Evolutionary conservation across 139 green algal genomes (phyloP).

Genomic region (Bryopsis sp.): DNA sequence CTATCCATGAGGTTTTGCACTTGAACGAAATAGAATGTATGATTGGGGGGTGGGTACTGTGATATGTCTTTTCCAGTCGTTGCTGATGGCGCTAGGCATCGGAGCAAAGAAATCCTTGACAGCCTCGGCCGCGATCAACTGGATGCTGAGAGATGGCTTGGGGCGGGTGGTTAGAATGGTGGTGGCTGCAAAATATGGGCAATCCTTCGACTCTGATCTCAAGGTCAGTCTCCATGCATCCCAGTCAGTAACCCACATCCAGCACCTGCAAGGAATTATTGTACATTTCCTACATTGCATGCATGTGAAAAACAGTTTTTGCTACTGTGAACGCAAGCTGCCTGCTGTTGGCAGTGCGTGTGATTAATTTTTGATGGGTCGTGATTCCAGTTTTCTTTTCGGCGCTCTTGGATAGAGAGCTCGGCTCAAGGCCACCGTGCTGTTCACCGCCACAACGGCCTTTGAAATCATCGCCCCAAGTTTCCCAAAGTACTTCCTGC

Average conservation of each 20-base stretch:
- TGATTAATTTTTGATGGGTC: neutral
- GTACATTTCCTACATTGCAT: neutral
- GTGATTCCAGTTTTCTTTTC: neutral
- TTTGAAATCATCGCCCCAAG: conserved; percentile 80
- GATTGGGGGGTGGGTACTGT: too few species aligned
- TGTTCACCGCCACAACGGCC: neutral
- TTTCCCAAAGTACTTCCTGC: conserved; percentile 72
- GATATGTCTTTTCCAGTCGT: conserved; percentile 48
- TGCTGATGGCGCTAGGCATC: conserved; percentile 86
- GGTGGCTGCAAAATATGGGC: conserved; percentile 65
- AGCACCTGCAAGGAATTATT: neutral
- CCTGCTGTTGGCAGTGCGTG: neutral
- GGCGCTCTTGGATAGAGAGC: neutral
- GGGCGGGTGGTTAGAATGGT: conserved; percentile 65
- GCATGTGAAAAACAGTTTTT: neutral
- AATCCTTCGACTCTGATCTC: conserved; percentile 78
- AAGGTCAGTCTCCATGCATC: too few species aligned
- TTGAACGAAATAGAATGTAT: too few species aligned
- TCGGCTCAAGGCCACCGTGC: neutral
- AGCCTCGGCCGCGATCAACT: conserved; percentile 41
- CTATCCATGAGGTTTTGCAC: too few species aligned
- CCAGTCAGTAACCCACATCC: too few species aligned
- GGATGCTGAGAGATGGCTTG: conserved; percentile 81
- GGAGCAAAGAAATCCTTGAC: conserved; percentile 67
- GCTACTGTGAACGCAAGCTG: neutral